Conservation (phyloP, 495 filamentous ascomycete genomes). For the Letharia lupina region DNA sequence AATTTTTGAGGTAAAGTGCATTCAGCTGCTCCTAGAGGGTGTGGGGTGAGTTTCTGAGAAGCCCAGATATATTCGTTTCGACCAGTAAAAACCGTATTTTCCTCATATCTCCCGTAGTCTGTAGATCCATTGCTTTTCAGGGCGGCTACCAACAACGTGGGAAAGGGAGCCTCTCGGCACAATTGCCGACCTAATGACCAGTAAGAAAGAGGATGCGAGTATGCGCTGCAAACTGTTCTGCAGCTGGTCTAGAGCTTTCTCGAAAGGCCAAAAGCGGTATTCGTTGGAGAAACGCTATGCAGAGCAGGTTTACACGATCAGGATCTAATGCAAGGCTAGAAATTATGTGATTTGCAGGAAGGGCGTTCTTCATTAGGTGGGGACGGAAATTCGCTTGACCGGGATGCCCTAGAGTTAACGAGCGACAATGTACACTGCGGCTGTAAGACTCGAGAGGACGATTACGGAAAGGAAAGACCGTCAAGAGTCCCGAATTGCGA, state of each 20-base stretch:
- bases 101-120: neutral
- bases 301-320: neutral
- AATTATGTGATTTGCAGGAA: neutral
- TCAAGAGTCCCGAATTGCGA: neutral
- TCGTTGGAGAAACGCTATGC: neutral
- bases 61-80: neutral
- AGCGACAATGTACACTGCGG: neutral
- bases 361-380: neutral
- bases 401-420: neutral
- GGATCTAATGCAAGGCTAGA: conserved; percentile 1
- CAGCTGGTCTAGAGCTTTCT: neutral
- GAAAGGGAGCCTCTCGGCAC: neutral
- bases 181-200: neutral
- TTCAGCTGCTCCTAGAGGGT: neutral
- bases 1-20: neutral
- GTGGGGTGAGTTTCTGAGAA: neutral
- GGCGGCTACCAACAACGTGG: neutral
- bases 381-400: neutral
- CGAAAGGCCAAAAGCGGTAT: neutral
- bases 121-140: neutral
- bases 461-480: neutral
- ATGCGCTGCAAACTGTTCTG: neutral
- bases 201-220: neutral
- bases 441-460: neutral
- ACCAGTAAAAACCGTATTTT: neutral